These are phyloP conservation scores for Boechera divaricarpa DNA, from an alignment of 345 rosid species.

Conservation along the genomic window DNA sequence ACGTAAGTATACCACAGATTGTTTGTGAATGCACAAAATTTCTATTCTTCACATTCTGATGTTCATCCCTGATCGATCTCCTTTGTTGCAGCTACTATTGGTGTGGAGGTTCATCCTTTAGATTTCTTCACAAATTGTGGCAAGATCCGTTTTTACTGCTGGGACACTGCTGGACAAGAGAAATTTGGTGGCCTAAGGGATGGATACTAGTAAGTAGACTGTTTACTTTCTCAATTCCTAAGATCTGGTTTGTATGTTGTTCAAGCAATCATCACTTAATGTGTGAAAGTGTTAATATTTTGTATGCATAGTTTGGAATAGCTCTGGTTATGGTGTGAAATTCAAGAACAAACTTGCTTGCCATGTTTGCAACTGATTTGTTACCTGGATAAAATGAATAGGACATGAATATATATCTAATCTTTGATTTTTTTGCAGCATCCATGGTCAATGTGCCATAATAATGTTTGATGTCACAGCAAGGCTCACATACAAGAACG, in stretches of 20 bases:
- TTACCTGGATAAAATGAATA: neutral
- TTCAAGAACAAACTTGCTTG: neutral
- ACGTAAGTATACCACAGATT: slow-evolving; percentile 55
- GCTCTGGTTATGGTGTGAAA: neutral
- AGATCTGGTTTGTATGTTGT: neutral
- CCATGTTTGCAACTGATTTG: neutral
- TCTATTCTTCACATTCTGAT: neutral
- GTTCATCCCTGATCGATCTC: neutral
- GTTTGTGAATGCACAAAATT: neutral
- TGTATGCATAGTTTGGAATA: neutral
- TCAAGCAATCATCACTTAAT: neutral
- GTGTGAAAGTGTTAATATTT: neutral
- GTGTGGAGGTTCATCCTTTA: slow-evolving; percentile 95
- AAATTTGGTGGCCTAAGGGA: slow-evolving; percentile 95
- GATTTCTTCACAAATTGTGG: slow-evolving; percentile 96
- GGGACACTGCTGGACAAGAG: slow-evolving; percentile 99
- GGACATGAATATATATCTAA: neutral
- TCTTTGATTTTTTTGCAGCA: slow-evolving; percentile 52
- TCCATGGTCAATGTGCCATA: slow-evolving; percentile 96
- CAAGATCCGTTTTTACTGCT: slow-evolving; percentile 88
- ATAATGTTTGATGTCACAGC: slow-evolving; percentile 98
- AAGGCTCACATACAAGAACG: slow-evolving; percentile 91
- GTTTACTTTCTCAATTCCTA: slow-evolving; percentile 16
- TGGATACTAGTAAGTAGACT: slow-evolving; percentile 76
- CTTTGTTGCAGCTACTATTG: slow-evolving; percentile 72